phyloP scores from a whole-genome alignment of 805 yeast species.

The Lipomyces anomalus region DNA sequence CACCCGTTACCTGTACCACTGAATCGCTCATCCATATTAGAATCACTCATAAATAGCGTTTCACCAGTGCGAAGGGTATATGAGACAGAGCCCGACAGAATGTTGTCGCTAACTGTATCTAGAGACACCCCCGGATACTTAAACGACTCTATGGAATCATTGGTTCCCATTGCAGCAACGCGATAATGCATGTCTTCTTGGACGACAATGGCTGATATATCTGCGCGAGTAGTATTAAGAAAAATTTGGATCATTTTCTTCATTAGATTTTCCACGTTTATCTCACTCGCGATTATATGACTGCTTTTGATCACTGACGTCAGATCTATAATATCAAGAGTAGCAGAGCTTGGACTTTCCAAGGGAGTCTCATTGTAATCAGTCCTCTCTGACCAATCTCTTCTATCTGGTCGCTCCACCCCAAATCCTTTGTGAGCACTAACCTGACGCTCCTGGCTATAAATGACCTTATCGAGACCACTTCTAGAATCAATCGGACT shows the following conservation, averaged over 20 bases:
- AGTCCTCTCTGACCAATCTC: neutral
- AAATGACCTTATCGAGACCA: too few relatives aligned
- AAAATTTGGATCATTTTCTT: conserved; percentile 23
- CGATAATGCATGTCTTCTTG: conserved; percentile 14
- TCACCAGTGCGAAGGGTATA: conserved; percentile 19
- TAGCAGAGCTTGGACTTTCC: neutral
- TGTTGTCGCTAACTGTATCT: conserved; percentile 5
- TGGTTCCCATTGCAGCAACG: conserved; percentile 23
- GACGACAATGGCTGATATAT: conserved; percentile 18
- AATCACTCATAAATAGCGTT: conserved; percentile 13
- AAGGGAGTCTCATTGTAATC: neutral
- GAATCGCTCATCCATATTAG: conserved; percentile 18
- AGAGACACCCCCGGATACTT: conserved; percentile 6
- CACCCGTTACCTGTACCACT: conserved; percentile 13
- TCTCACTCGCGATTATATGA: conserved; percentile 25
- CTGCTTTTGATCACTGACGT: conserved; percentile 24
- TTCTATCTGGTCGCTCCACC: too few relatives aligned
- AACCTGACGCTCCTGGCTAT: too few relatives aligned
- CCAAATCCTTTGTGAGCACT: too few relatives aligned
- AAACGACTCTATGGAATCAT: conserved; percentile 9
- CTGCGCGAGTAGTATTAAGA: conserved; percentile 23
- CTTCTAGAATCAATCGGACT: too few relatives aligned
- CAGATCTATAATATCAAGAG: conserved; percentile 25
- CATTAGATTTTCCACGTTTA: conserved; percentile 20
- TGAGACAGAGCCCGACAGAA: conserved; percentile 10